Evolutionary conservation across 208 protist genomes (phyloP), one percentile per base, ranked within the genome.

Genomic region (Crithidia fasciculata): DNA sequence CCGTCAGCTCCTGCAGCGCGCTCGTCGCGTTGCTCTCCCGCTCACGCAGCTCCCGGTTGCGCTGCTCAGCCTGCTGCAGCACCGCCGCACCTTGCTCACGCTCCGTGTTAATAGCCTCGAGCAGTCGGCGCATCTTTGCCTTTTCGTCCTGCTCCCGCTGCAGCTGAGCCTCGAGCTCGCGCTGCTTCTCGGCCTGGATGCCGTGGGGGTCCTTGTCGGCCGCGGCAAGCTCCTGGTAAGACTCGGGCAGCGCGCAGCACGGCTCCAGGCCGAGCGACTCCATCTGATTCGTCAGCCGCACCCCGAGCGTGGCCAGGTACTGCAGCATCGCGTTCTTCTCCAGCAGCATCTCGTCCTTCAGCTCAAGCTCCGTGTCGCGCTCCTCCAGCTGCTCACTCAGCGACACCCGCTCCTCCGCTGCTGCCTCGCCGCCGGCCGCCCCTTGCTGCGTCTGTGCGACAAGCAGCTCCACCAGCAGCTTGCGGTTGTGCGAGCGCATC

Each of bases 271-370:
- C 84, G 8, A 90, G 74, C 36, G 78, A 57, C 68, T 92, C 75
- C 80, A 95, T 89, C 76, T 95, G 91, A 41, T 78, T 85, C 39
- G 88, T 90, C 9, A 95, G 83, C 8, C 91, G 83, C 19, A 82
- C 81, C 15, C 83, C 80, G 12, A 95, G 41, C 43, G 83, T 91
- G 28, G 83, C 87, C 61, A 92, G 79, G 81, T 91, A 93, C 78
- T 95, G 79, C 63, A 83, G 74, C 85, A 91, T 87, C 9, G 91
- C 86, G 52, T 80, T 80, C 76, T 92, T 90, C 69, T 93, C 91
- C 40, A 95, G 70, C 63, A 95, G 71, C 53, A 90, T 67, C 74
- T 92, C 86, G 58, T 96, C 91, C 81, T 91, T 92, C 16, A 91
- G 58, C 63, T 85, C 76, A 13, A 96, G 81, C 77, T 90, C 81